A percentile compares a stretch with the other conserved stretches of the same genome.
Evolutionary conservation across 768 basidiomycete species (phyloP).

Genomic region (Tricholoma matsutake): DNA sequence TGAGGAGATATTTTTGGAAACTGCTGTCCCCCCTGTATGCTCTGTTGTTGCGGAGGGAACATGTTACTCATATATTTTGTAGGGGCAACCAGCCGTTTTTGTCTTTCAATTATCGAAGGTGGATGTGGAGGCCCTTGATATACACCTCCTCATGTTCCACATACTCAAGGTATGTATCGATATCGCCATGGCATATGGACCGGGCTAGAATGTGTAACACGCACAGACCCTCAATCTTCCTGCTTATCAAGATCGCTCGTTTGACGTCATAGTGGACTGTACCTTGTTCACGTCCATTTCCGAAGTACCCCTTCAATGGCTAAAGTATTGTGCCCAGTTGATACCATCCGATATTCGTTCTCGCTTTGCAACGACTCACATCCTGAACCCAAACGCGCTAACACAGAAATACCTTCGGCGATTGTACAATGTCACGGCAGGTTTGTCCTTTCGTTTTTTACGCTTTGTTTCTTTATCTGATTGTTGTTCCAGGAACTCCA

Average conservation of each 20-base stretch:
- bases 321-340: constrained; percentile 74
- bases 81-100: constrained; percentile 55
- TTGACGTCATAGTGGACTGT: constrained; percentile 80
- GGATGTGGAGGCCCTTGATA: constrained; percentile 76
- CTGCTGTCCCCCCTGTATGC: constrained; percentile 44
- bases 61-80: constrained; percentile 1
- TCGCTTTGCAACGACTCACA: constrained; percentile 58
- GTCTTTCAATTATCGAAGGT: constrained; percentile 64
- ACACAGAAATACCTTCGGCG: constrained; percentile 74
- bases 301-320: constrained; percentile 78
- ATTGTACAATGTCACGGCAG: constrained; percentile 67
- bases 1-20: constrained; percentile 62
- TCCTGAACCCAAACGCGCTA: constrained; percentile 71
- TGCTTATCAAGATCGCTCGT: constrained; percentile 44
- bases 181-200: not conserved
- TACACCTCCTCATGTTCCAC: constrained; percentile 74
- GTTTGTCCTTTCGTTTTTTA: constrained; percentile 22
- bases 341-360: constrained; percentile 66
- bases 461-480: not conserved
- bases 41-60: not conserved
- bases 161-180: constrained; percentile 61
- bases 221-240: constrained; percentile 50
- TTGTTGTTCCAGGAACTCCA: constrained; percentile 40
- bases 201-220: not conserved
- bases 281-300: constrained; percentile 73